A percentile compares a stretch with the other conserved stretches of the same genome.
These are phyloP conservation scores for Solanum bulbocastanum DNA, from an alignment of 257 asterid genomes.

Conservation along the genomic window DNA sequence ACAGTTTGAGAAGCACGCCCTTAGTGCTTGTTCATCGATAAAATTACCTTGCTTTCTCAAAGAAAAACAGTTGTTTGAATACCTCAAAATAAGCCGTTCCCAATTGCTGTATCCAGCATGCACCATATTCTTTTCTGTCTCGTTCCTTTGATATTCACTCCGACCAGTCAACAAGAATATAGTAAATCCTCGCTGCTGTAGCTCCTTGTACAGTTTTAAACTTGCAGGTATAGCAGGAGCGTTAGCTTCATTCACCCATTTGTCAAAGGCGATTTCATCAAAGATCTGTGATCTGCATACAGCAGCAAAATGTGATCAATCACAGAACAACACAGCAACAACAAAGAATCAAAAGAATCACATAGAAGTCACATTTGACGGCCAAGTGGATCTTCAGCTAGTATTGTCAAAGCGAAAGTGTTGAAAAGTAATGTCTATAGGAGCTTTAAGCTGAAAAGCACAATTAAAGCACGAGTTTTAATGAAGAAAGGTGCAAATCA, in stretches of 20 bases:
- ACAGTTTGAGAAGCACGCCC: not conserved
- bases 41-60: not conserved
- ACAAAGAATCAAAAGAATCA: not conserved
- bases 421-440: not conserved
- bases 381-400: not conserved
- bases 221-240: conserved; percentile 73
- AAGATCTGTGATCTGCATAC: conserved; percentile 46
- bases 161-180: conserved; percentile 73
- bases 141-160: conserved; percentile 58
- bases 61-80: not conserved
- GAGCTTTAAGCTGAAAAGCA: not conserved
- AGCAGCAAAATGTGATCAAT: not conserved
- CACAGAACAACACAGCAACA: not conserved
- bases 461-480: not conserved
- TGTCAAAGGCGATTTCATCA: conserved; percentile 41
- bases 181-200: conserved; percentile 48
- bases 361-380: not conserved
- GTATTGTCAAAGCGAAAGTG: not conserved
- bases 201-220: conserved; percentile 55
- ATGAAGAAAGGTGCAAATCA: not conserved
- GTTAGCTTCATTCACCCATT: conserved; percentile 62
- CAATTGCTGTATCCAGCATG: conserved; percentile 61
- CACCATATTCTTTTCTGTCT: conserved; percentile 42
- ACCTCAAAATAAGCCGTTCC: conserved; percentile 83
- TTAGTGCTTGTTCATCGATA: not conserved